phyloP scores from a whole-genome alignment of 2,329 filamentous ascomycete genomes.

The Calonectria ilicicola region DNA sequence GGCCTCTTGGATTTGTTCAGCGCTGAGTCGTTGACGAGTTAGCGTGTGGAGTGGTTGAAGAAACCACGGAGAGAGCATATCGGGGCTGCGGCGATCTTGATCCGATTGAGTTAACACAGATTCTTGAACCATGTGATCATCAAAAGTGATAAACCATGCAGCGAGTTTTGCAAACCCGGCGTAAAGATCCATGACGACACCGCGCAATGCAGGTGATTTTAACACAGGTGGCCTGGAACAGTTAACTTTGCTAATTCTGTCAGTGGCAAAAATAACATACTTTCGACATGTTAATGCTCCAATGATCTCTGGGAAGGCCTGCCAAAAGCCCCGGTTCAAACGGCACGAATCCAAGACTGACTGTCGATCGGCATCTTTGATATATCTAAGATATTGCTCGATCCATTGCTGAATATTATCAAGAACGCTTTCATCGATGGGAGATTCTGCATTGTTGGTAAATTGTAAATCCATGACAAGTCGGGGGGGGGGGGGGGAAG shows the following conservation, averaged over 20 bases:
- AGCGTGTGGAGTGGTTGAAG: slow-evolving; percentile 57
- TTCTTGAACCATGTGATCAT: slow-evolving; percentile 46
- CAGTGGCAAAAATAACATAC: slow-evolving; percentile 47
- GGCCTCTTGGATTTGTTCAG: slow-evolving; percentile 26
- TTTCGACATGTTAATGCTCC: slow-evolving; percentile 48
- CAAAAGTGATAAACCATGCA: slow-evolving; percentile 64
- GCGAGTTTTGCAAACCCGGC: slow-evolving; percentile 60
- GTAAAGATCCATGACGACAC: slow-evolving; percentile 51
- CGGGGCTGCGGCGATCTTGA: slow-evolving; percentile 32
- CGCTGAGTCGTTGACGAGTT: slow-evolving; percentile 28
- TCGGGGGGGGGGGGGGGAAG: neutral
- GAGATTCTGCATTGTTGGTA: slow-evolving; percentile 52
- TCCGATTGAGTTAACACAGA: slow-evolving; percentile 17
- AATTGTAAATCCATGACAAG: neutral
- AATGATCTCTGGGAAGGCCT: slow-evolving; percentile 62
- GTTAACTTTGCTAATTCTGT: slow-evolving; percentile 9
- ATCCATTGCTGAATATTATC: slow-evolving; percentile 63
- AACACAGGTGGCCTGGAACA: slow-evolving; percentile 40
- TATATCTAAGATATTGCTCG: slow-evolving; percentile 58
- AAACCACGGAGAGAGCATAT: slow-evolving; percentile 51
- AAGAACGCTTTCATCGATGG: slow-evolving; percentile 59
- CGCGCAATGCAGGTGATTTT: slow-evolving; percentile 43
- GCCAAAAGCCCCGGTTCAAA: slow-evolving; percentile 64
- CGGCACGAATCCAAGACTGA: slow-evolving; percentile 57
- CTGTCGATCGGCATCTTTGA: slow-evolving; percentile 47